Base-by-base conservation (phyloP, 2,329 filamentous ascomycete genomes). In the Xylaria sp. region DNA sequence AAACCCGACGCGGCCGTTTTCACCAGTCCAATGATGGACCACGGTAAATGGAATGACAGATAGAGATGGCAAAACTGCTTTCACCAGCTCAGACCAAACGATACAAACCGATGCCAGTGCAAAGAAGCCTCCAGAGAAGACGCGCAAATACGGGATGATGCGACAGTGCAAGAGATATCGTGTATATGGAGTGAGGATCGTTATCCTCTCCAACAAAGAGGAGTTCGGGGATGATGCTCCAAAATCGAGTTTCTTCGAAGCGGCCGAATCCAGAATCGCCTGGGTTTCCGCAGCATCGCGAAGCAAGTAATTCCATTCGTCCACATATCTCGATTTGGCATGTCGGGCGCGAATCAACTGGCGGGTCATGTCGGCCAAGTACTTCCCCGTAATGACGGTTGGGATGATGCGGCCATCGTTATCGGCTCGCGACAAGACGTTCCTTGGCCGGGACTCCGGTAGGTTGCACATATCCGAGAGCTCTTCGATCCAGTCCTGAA, bases 401-500 rank as follows among this genome's bases (percentile, higher is more conserved):
- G 93, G 93, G 2, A 93, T 69, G 4, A 72, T 77, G 48, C 77
- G 75, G 41, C 67, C 69, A 17, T 77, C 74, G 22, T 78, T 73
- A 18, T 75, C 71, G 40, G 77, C 68, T 18, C 75, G 72, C 24
- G 76, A 69, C 42, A 71, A 66, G 41, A 72, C 61, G 41, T 72
- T 69, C 48, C 78, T 74, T 2, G 81, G 77, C 39, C 77, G 76
- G 3, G 78, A 76, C 61, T 93, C 90, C 2, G 87, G 83, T 5
- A 91, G 72, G 63, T 83, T 87, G 41, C 86, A 86, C 59, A 88
- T 84, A 60, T 97, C 93, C 2, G 85, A 87, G 26, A 99, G 77
- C 68, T 99, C 94, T 62, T 97, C 93, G 61, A 99, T 96, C 94
- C 94, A 99, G 63, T 96, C 92, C 62, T 87, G 85, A 66, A 92